phyloP scores from a whole-genome alignment of 768 basidiomycete genomes.

The Boletus subparvulus region DNA sequence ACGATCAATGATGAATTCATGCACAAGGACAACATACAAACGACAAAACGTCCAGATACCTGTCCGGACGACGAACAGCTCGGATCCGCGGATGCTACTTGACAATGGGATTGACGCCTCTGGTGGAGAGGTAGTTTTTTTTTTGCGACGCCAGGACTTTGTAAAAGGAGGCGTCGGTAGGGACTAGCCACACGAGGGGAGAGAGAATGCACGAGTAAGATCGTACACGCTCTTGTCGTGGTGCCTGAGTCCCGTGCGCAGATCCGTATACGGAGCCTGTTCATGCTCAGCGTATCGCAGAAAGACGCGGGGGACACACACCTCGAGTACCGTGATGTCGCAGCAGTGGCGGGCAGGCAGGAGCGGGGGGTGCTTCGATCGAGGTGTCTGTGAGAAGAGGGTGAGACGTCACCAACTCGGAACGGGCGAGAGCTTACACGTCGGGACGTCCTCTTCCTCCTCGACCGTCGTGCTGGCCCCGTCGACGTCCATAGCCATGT shows the following conservation, averaged over 20 bases:
- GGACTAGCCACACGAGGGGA: not conserved
- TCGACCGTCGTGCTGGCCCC: constrained; percentile 24
- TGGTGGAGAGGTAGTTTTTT: constrained; percentile 69
- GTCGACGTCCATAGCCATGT: constrained; percentile 54
- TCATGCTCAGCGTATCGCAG: not conserved
- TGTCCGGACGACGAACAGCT: too few species aligned
- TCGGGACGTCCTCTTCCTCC: constrained; percentile 69
- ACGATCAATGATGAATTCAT: too few species aligned
- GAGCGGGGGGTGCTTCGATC: constrained; percentile 82
- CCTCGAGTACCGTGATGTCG: constrained; percentile 85
- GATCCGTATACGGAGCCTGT: constrained; percentile 79
- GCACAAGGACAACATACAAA: too few species aligned
- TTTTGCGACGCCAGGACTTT: constrained; percentile 59
- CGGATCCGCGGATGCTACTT: constrained; percentile 26
- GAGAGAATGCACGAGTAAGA: constrained; percentile 53
- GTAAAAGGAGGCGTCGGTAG: too few species aligned
- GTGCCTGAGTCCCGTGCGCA: constrained; percentile 74
- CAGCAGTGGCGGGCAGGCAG: constrained; percentile 76
- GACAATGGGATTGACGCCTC: constrained; percentile 50
- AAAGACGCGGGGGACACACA: constrained; percentile 20
- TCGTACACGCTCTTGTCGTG: constrained; percentile 89
- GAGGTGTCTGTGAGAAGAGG: constrained; percentile 53
- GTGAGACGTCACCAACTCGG: not conserved
- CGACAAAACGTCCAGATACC: too few species aligned
- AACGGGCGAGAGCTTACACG: constrained; percentile 48